These are phyloP conservation scores for Citropsis articulata DNA, from an alignment of 345 rosid genomes.

Conservation along the genomic window DNA sequence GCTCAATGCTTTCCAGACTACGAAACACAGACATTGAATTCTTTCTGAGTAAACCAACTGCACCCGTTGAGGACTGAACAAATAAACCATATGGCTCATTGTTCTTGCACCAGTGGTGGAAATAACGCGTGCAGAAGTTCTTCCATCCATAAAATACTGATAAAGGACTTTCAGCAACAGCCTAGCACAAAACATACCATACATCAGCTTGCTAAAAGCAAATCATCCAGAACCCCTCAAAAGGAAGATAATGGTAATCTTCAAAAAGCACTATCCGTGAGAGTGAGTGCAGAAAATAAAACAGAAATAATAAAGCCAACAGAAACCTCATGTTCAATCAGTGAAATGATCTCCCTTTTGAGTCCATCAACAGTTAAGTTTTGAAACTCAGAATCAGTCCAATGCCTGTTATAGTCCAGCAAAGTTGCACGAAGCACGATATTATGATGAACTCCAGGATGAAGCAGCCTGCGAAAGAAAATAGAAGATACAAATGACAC, in stretches of 20 bases:
- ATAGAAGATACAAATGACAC: slow-evolving; percentile 76
- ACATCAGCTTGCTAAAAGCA: slow-evolving; percentile 25
- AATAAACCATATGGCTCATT: slow-evolving; percentile 72
- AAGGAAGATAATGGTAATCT: not conserved
- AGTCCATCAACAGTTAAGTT: slow-evolving; percentile 75
- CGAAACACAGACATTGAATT: slow-evolving; percentile 76
- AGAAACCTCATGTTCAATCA: slow-evolving; percentile 83
- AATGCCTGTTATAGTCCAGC: slow-evolving; percentile 69
- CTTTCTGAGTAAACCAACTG: slow-evolving; percentile 77
- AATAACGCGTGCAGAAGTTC: slow-evolving; percentile 65
- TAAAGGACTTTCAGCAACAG: slow-evolving; percentile 45
- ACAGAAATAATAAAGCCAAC: slow-evolving; percentile 10
- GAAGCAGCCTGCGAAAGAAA: slow-evolving; percentile 77
- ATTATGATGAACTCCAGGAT: slow-evolving; percentile 71
- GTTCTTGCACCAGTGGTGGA: slow-evolving; percentile 77
- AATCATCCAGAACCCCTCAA: slow-evolving; percentile 5
- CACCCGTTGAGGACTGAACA: slow-evolving; percentile 52
- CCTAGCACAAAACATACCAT: slow-evolving; percentile 41
- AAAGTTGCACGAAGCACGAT: slow-evolving; percentile 61
- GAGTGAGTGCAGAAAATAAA: not conserved
- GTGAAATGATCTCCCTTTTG: slow-evolving; percentile 67
- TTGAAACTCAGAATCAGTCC: slow-evolving; percentile 81
- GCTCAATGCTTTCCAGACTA: slow-evolving; percentile 60
- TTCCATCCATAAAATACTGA: slow-evolving; percentile 70
- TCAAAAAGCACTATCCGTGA: not conserved